Evolutionary conservation across 2,329 filamentous ascomycete species (phyloP).

Genomic region (Parastagonospora avenae): DNA sequence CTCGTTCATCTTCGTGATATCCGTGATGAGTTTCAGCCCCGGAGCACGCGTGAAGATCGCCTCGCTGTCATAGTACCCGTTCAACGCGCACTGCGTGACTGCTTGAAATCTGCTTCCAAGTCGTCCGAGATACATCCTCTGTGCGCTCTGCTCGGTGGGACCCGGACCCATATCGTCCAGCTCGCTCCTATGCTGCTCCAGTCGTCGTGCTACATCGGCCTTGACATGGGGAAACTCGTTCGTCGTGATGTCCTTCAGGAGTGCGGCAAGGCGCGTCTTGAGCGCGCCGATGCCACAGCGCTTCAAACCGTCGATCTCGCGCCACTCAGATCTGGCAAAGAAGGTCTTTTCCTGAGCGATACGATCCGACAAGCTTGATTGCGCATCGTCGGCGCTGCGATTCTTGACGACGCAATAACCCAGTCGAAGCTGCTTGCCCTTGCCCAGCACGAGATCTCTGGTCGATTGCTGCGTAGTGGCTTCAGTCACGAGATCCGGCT

Average conservation of each 20-base stretch:
- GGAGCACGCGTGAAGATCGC: constrained; percentile 2
- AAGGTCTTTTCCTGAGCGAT: constrained; percentile 43
- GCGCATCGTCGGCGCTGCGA: constrained; percentile 29
- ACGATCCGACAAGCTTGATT: constrained; percentile 21
- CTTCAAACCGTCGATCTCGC: not conserved
- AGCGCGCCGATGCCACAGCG: constrained; percentile 50
- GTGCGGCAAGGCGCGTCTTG: constrained; percentile 47
- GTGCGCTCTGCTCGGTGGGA: constrained; percentile 1
- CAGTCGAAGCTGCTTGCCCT: constrained; percentile 26
- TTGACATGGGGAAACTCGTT: constrained; percentile 53
- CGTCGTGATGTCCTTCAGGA: constrained; percentile 51
- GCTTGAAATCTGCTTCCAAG: constrained; percentile 6
- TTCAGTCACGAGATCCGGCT: constrained; percentile 42
- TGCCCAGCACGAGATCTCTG: constrained; percentile 29
- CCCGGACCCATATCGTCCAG: constrained; percentile 11
- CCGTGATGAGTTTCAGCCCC: constrained; percentile 13
- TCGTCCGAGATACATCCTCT: constrained; percentile 11
- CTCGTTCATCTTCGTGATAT: constrained; percentile 11
- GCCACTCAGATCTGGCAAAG: constrained; percentile 27
- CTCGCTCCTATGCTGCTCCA: constrained; percentile 1
- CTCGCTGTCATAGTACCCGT: constrained; percentile 7
- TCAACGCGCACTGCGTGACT: constrained; percentile 9
- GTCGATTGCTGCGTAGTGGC: constrained; percentile 25
- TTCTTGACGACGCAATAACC: constrained; percentile 44
- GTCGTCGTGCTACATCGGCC: constrained; percentile 4